Base-by-base conservation (phyloP, 148 eudicot genomes). In the Camellia sinensis region DNA sequence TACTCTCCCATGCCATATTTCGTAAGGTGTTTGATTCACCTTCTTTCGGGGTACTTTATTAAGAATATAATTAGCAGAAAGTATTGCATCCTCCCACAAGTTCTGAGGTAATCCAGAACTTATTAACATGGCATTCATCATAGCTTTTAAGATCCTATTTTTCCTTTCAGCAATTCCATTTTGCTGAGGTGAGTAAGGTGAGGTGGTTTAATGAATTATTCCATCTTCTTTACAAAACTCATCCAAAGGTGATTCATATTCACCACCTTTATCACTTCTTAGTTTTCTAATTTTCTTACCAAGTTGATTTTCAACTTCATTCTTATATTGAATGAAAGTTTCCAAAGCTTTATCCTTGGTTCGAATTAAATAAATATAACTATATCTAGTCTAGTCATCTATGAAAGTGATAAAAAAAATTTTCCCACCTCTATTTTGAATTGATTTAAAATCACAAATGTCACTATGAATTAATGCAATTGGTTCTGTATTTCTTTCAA, bases 401-500 rank as follows among this genome's bases (percentile, higher is more conserved):
- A 59, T 21, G 61, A 75, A 75, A 15, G 52, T 75, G 11, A 75
- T 75, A 62, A 75, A 60, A 59, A 43, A 75, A 6, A n/a, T 75
- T 15, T 75, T 75, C 0, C 67, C 78, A 10, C 67, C 37, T 60
- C 54, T 41, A 18, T n/a, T 75, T 75, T 75, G 67, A 2, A 75
- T 10, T 7, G 40, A 75, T 5, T 75, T 75, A 4, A 75, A 43
- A 61, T 75, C 68, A 61, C 78, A 75, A 2, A 72, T 14, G 53
- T 48, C 61, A n/a, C 40, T 72, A 9, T 53, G 75, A 18, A 72
- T 50, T 13, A 72, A 53, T 0, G 29, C 43, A 1, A 72, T 4
- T 7, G 75, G 60, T 72, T 72, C 75, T 6, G 60, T 72, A 53
- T 21, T 52, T 53, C 75, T n/a, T 72, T 72, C 75, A 72, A 72